Conservation (phyloP, 306 rosid species). For the Arachis stenosperma region DNA sequence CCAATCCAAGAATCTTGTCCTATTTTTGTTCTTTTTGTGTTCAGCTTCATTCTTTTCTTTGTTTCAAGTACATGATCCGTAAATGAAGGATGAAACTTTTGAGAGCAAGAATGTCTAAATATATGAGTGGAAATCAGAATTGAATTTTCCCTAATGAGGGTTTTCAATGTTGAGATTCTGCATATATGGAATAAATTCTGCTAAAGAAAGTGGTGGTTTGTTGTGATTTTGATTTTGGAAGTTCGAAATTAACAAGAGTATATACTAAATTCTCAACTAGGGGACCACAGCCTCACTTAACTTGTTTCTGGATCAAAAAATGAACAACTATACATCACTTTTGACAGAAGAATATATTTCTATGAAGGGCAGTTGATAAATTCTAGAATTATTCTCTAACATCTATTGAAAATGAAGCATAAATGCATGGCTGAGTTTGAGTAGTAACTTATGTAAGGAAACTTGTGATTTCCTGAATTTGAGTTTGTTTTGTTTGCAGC, state of each 20-base stretch:
- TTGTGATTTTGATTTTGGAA: slow-evolving; percentile 37
- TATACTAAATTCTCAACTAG: slow-evolving; percentile 50
- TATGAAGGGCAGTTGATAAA: slow-evolving; percentile 15
- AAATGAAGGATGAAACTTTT: slow-evolving; percentile 42
- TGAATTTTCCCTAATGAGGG: slow-evolving; percentile 36
- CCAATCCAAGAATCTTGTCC: slow-evolving; percentile 39
- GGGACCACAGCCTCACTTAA: slow-evolving; percentile 46
- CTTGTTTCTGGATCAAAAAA: slow-evolving; percentile 43
- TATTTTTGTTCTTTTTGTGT: slow-evolving; percentile 42
- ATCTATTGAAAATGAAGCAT: no score
- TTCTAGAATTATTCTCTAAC: slow-evolving; percentile 25
- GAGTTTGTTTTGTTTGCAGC: slow-evolving; percentile 61
- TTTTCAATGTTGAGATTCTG: slow-evolving; percentile 41
- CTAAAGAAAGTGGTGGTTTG: slow-evolving; percentile 44
- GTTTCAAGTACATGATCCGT: slow-evolving; percentile 52
- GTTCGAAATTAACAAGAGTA: slow-evolving; percentile 44
- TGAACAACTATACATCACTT: slow-evolving; percentile 42
- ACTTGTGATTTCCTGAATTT: slow-evolving; percentile 38
- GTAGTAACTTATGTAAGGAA: no score
- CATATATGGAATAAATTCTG: slow-evolving; percentile 53
- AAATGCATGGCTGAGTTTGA: no score
- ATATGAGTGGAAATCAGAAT: slow-evolving; percentile 38
- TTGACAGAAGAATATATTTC: slow-evolving; percentile 45
- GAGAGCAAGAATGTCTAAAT: slow-evolving; percentile 51
- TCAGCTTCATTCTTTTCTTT: slow-evolving; percentile 19